Base-by-base conservation (phyloP, 2,329 filamentous ascomycete species). In the Hortaea werneckii region DNA sequence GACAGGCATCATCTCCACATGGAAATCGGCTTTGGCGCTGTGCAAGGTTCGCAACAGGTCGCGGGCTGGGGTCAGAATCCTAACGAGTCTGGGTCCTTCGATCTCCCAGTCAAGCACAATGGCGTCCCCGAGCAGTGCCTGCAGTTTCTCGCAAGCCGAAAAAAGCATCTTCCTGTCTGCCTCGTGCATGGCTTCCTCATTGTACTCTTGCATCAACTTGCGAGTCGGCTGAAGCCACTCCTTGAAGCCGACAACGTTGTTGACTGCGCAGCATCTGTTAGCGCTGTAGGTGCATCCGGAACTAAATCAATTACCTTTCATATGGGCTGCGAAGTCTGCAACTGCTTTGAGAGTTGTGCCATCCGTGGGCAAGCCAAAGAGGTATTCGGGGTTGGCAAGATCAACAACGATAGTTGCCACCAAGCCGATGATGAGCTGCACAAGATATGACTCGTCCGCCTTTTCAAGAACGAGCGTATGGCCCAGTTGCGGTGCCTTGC, bases 221-320 rank as follows among this genome's bases (percentile, higher is more conserved):
- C 37, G 41, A 28, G 45, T 47, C 2, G 29, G 41, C 20, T 40
- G 13, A 6, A 47, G 41, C 45, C 45, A 47, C 5, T 32, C 28
- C 20, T 46, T 39, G 34, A 35, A 34, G 8, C 29, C 32, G 8
- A 13, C 20, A 7, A 8, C 13, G 39, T 41, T 34, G 8, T 9
- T n/a, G 11, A 37, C 44, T 46, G 38, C 37, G 32, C 20, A 20
- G 20, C 20, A 20, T 20, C 20, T 20, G 20, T 20, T 20, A 20
- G 20, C 20, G 20, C 20, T 20, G 20, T 20, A 20, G 20, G 20
- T 20, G 20, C 20, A 20, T 20, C 20, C 20, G 20, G 20, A 20
- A 20, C 20, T 20, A 20, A 20, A 20, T 20, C 20, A 20, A 20
- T 20, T 20, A 20, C 20, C 20, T 20, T 20, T 20, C 20, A 20